A percentile compares a stretch with the other conserved stretches of the same genome.
phyloP scores from a whole-genome alignment of 1,284 basidiomycete genomes.

The Wolfiporia cocos region DNA sequence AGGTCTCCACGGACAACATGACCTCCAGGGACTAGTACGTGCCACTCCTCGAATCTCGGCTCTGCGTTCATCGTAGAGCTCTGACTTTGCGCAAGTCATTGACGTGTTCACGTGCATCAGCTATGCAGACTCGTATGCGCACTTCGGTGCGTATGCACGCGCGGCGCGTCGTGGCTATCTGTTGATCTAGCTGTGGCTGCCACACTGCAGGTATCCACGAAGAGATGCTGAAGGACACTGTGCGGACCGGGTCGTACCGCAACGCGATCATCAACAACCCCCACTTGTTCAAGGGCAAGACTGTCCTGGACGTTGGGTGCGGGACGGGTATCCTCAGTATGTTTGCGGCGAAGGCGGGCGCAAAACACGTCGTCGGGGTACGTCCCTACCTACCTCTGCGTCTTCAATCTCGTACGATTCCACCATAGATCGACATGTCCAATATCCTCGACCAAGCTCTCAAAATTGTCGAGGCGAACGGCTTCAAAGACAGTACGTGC shows the following conservation, averaged over 20 bases:
- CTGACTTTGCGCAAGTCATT: background rate
- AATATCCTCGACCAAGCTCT: conserved; percentile 99
- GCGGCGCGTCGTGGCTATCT: background rate
- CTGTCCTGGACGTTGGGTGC: conserved; percentile 96
- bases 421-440: conserved; percentile 94
- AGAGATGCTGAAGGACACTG: conserved; percentile 98
- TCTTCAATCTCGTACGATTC: too few relatives aligned
- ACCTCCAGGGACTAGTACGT: conserved; percentile 81
- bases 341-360: conserved; percentile 98
- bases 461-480: conserved; percentile 96
- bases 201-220: conserved; percentile 75
- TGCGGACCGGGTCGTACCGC: conserved; percentile 94
- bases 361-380: conserved; percentile 92
- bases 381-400: conserved; percentile 22
- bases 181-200: conserved; percentile 1
- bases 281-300: conserved; percentile 95
- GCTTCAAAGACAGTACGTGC: conserved; percentile 86
- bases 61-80: conserved; percentile 23
- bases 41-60: conserved; percentile 19
- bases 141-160: conserved; percentile 67
- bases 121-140: conserved; percentile 91
- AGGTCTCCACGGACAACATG: conserved; percentile 38
- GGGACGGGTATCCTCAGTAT: conserved; percentile 98
- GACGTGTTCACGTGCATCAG: conserved; percentile 35
- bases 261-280: conserved; percentile 93